Conservation (phyloP, 192 early-diverging fungal genomes). For the Umbelopsis ramanniana region DNA sequence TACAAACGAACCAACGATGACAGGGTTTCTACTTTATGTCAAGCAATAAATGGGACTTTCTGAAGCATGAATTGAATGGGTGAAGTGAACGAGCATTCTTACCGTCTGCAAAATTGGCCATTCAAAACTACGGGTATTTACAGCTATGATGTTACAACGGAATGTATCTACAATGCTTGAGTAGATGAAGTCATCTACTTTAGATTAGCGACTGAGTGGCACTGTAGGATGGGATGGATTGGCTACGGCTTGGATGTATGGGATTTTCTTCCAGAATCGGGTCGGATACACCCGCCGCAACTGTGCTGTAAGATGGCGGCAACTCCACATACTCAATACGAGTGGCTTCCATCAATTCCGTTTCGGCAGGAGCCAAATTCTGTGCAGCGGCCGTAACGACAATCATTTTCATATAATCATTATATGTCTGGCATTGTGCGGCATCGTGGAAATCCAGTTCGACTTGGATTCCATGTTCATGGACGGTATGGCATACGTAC, state of each 20-base stretch:
- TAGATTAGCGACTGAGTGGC: not conserved
- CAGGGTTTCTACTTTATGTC: too few species aligned
- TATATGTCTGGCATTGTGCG: not conserved
- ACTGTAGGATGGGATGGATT: not conserved
- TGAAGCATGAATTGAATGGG: too few species aligned
- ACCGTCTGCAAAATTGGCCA: too few species aligned
- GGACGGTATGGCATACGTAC: not conserved
- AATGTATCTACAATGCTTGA: too few species aligned
- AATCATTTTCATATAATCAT: constrained; percentile 19
- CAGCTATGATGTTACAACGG: too few species aligned
- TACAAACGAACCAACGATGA: too few species aligned
- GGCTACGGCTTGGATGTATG: not conserved
- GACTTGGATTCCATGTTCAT: not conserved
- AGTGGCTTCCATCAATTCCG: not conserved
- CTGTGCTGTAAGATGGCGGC: not conserved
- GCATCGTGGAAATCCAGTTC: not conserved
- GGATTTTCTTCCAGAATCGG: constrained; percentile 6
- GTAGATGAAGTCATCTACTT: too few species aligned
- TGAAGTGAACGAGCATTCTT: too few species aligned
- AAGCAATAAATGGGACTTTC: too few species aligned
- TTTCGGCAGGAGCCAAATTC: not conserved
- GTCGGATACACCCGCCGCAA: not conserved
- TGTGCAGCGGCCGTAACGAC: not conserved
- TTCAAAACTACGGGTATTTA: too few species aligned
- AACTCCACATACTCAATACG: not conserved